phyloP scores from a whole-genome alignment of 768 basidiomycete genomes.

The Rhizopogon salebrosus region DNA sequence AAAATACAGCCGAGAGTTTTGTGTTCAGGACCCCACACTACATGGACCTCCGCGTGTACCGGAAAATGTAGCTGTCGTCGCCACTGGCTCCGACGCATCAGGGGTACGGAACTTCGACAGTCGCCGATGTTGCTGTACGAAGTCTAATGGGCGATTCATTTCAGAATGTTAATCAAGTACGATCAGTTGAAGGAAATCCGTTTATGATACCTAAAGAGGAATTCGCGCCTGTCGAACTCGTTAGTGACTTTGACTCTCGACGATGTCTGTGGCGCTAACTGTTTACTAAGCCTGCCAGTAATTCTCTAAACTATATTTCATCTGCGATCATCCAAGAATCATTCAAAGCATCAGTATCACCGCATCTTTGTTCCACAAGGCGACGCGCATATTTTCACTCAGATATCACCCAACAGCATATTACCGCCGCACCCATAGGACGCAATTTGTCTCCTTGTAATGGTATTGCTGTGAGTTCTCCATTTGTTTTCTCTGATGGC shows the following conservation, averaged over 20 bases:
- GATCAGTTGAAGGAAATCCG: neutral
- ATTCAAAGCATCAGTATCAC: neutral
- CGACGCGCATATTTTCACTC: neutral
- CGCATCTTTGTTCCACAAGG: neutral
- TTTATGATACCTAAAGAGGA: neutral
- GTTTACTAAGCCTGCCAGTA: neutral
- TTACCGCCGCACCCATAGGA: neutral
- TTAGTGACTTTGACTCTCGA: neutral
- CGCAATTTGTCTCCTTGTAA: neutral
- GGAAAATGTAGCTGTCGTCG: neutral
- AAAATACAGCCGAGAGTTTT: neutral
- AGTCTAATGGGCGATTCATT: neutral
- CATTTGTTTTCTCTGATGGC: neutral
- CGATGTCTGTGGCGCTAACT: neutral
- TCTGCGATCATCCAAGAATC: neutral
- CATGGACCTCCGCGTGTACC: neutral
- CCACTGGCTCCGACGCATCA: neutral
- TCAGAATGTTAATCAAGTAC: neutral
- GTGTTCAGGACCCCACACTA: neutral
- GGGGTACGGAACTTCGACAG: neutral
- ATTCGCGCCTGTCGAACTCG: neutral
- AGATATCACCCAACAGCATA: neutral
- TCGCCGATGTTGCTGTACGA: neutral
- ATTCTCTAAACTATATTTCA: neutral
- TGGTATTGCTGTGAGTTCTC: neutral